phyloP scores from a whole-genome alignment of 2,329 filamentous ascomycete species.

The Fusarium kyushuense region DNA sequence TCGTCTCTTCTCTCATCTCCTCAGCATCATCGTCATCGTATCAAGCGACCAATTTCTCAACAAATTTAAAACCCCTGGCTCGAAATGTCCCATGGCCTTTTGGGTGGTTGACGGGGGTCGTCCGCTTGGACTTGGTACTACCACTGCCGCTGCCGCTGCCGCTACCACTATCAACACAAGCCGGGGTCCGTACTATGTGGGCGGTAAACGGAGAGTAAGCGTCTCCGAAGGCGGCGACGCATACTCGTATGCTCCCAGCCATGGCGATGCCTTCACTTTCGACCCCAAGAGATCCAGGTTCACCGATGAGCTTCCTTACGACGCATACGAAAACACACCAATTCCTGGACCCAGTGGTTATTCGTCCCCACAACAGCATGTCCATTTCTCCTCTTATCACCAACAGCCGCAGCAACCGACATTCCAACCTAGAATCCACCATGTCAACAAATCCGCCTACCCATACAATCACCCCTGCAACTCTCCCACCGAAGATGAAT shows the following conservation, averaged over 20 bases:
- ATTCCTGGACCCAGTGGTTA: slow-evolving; percentile 25
- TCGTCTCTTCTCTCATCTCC: slow-evolving; percentile 13
- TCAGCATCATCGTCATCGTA: slow-evolving; percentile 5
- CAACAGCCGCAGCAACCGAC: slow-evolving; percentile 9
- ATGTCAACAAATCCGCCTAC: slow-evolving; percentile 21
- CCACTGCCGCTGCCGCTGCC: slow-evolving; percentile 16
- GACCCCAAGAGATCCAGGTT: slow-evolving; percentile 44
- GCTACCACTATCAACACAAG: slow-evolving; percentile 37
- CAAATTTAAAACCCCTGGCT: slow-evolving; percentile 28
- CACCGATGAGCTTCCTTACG: slow-evolving; percentile 31
- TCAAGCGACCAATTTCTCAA: slow-evolving; percentile 25
- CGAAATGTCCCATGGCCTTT: slow-evolving; percentile 56
- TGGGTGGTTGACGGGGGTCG: slow-evolving; percentile 54
- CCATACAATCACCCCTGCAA: slow-evolving; percentile 14
- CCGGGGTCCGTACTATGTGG: slow-evolving; percentile 49
- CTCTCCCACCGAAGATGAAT: slow-evolving; percentile 22
- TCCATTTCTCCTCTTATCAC: slow-evolving; percentile 6
- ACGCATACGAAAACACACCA: slow-evolving; percentile 25
- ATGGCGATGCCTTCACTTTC: slow-evolving; percentile 41
- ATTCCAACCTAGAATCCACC: slow-evolving; percentile 16
- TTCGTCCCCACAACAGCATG: slow-evolving; percentile 3
- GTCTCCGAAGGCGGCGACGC: slow-evolving; percentile 50
- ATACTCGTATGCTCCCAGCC: not conserved
- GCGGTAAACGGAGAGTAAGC: slow-evolving; percentile 57
- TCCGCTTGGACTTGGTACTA: slow-evolving; percentile 48